These are phyloP conservation scores for Aureobasidium zeae DNA, from an alignment of 2,329 filamentous ascomycete species.

Conservation along the genomic window DNA sequence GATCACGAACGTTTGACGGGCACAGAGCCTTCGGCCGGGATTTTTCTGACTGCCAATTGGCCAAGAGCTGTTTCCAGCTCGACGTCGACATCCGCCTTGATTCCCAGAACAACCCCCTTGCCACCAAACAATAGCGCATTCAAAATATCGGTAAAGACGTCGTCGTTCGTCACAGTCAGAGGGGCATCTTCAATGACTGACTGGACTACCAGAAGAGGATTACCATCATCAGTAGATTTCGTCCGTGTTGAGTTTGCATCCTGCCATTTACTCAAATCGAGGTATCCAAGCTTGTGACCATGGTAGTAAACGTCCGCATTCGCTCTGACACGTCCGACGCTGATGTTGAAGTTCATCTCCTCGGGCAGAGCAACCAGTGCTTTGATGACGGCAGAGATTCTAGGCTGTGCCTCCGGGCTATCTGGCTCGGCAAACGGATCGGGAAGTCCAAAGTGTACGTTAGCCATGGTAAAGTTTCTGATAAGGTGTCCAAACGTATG, in stretches of 20 bases:
- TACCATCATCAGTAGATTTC: conserved; percentile 42
- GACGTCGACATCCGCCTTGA: conserved; percentile 75
- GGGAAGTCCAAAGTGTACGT: conserved; percentile 80
- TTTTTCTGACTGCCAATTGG: conserved; percentile 66
- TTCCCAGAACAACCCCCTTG: conserved; percentile 58
- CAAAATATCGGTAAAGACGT: conserved; percentile 72
- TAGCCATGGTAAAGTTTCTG: conserved; percentile 73
- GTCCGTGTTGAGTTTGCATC: conserved; percentile 68
- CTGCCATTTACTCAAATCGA: conserved; percentile 77
- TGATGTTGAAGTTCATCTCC: conserved; percentile 77
- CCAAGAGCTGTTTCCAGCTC: conserved; percentile 75
- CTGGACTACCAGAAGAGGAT: conserved; percentile 60
- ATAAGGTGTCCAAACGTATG: conserved; percentile 73
- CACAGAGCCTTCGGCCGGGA: conserved; percentile 75
- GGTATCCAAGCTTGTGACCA: conserved; percentile 64
- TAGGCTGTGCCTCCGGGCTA: conserved; percentile 63
- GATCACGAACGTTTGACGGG: conserved; percentile 82
- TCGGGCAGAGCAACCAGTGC: conserved; percentile 71
- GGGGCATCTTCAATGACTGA: conserved; percentile 71
- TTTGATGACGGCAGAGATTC: conserved; percentile 72
- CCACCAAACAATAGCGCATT: conserved; percentile 68
- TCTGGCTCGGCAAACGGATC: conserved; percentile 68
- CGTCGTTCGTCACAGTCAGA: conserved; percentile 68
- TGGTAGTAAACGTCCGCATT: conserved; percentile 74
- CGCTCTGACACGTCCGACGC: conserved; percentile 67